Conservation (phyloP, 129 eudicot genomes). For the Centella asiatica region DNA sequence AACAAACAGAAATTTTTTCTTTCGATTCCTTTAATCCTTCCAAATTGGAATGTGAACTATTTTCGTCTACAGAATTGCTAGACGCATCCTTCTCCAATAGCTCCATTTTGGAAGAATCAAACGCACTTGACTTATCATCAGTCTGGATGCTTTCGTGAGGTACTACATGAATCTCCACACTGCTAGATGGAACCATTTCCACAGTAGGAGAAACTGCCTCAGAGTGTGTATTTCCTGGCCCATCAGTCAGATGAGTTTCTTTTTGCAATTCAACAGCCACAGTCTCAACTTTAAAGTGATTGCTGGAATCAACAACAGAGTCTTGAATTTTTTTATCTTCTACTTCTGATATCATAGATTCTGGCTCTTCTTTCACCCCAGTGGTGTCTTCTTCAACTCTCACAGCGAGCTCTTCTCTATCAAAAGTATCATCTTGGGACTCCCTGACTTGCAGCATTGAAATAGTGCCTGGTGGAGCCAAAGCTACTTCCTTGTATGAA, state of each 20-base stretch:
- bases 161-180: constrained; percentile 32
- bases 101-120: constrained; percentile 24
- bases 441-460: constrained; percentile 43
- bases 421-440: constrained; percentile 34
- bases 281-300: constrained; percentile 25
- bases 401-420: constrained; percentile 31
- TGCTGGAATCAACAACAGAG: constrained; percentile 13
- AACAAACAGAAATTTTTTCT: constrained; percentile 30
- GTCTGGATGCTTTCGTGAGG: constrained; percentile 22
- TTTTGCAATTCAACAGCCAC: constrained; percentile 19
- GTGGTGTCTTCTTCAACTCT: constrained; percentile 24
- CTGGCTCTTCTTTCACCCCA: constrained; percentile 18
- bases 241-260: constrained; percentile 33
- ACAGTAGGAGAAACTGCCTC: constrained; percentile 25
- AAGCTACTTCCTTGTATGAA: constrained; percentile 95
- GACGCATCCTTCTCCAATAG: constrained; percentile 24
- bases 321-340: constrained; percentile 29
- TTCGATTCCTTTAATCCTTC: constrained; percentile 27
- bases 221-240: constrained; percentile 17
- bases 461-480: constrained; percentile 94
- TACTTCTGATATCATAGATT: constrained; percentile 15
- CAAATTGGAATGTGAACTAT: constrained; percentile 9
- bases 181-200: constrained; percentile 20
- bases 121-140: constrained; percentile 24
- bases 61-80: constrained; percentile 16